Conservation (phyloP, 305 asterid species). For the Solanum hybrid region DNA sequence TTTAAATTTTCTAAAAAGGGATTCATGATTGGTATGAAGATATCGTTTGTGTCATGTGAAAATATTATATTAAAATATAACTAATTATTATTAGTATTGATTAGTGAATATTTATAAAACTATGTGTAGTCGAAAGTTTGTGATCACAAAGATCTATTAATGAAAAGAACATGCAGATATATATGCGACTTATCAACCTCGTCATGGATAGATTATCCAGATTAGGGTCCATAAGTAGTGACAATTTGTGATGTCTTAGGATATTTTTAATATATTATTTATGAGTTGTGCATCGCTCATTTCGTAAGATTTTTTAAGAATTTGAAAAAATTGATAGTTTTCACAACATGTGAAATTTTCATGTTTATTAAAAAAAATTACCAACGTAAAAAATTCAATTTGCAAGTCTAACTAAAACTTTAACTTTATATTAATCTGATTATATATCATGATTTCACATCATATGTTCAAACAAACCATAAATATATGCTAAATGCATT, state of each 20-base stretch:
- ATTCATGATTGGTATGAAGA: background rate
- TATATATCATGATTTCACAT: background rate
- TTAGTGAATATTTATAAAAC: background rate
- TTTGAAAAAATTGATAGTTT: background rate
- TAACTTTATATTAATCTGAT: background rate
- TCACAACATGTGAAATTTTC: background rate
- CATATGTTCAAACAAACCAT: background rate
- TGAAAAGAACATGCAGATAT: background rate
- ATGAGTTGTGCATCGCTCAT: background rate
- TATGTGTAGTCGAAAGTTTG: background rate
- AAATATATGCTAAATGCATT: background rate
- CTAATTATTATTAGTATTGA: background rate
- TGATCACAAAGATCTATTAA: background rate
- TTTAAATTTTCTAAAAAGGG: background rate
- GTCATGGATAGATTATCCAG: too few species aligned
- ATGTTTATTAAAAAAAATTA: too few species aligned
- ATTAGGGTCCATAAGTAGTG: background rate
- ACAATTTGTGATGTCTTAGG: background rate
- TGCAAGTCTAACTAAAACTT: too few species aligned
- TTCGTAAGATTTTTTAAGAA: background rate
- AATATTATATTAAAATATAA: background rate
- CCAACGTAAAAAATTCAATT: rapidly evolving
- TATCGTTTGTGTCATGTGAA: background rate
- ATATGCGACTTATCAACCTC: background rate
- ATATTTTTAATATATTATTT: background rate